Percentiles rank a stretch among this genome's conserved stretches.
These are phyloP conservation scores for Arachnomyces sp. DNA, from an alignment of 2,329 filamentous ascomycete species.

Conservation along the genomic window DNA sequence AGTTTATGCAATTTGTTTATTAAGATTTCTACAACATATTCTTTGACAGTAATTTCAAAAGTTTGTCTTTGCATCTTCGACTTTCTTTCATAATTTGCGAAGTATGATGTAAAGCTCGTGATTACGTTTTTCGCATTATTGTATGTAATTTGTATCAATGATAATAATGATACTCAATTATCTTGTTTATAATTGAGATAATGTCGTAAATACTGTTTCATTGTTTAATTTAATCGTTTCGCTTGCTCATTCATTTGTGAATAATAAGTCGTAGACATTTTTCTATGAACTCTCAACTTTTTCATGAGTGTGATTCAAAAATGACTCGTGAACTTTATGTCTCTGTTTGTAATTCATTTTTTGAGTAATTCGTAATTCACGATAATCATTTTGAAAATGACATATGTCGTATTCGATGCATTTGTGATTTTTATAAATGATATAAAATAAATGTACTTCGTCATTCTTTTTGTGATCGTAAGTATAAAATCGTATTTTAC, in stretches of 20 bases:
- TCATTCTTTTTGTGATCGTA: too few relatives aligned
- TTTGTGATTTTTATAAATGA: too few relatives aligned
- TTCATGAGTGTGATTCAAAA: background rate
- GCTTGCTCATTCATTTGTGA: constrained; percentile 2
- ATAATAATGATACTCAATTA: constrained; percentile 2
- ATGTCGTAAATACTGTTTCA: constrained; percentile 4
- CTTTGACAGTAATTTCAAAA: constrained; percentile 1
- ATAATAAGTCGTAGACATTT: constrained; percentile 1
- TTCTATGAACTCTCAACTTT: background rate
- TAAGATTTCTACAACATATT: background rate
- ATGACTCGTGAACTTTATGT: too few relatives aligned
- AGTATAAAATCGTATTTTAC: background rate
- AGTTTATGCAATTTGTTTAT: too few relatives aligned
- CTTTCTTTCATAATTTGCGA: constrained; percentile 2
- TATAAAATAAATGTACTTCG: too few relatives aligned
- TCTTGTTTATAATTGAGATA: constrained; percentile 8
- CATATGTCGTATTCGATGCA: too few relatives aligned
- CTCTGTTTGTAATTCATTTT: too few relatives aligned
- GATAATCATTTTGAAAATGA: too few relatives aligned
- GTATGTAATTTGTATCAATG: constrained; percentile 2
- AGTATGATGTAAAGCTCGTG: constrained; percentile 3
- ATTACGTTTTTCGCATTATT: constrained; percentile 1
- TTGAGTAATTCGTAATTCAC: too few relatives aligned
- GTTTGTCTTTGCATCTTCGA: background rate
- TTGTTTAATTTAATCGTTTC: constrained; percentile 5